Evolutionary conservation across 805 yeast species (phyloP), one percentile per base, ranked within the genome.

Genomic region (Candida stauntonica): DNA sequence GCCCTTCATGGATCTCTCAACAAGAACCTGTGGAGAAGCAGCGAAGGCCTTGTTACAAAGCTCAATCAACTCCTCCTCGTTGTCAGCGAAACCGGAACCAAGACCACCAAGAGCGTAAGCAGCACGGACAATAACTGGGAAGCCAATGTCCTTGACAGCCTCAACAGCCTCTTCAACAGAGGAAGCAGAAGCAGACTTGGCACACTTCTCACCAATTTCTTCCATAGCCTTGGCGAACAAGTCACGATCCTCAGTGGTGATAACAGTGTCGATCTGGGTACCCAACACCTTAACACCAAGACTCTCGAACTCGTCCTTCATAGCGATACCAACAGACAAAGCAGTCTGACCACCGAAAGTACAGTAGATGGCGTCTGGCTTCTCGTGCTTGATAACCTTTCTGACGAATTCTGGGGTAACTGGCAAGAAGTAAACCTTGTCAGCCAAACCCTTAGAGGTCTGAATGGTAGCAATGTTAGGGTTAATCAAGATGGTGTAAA

Each of bases 321-420:
- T 75, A 52, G 81, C 79, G 50, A 93, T 89, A 75, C 99, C 99
- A 43, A 93, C 99, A 55, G 84, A 81, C 56, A 93, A 74, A 28
- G 97, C 99, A 31, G 99, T 93, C 71, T 93, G 99, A 58, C 99
- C 99, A 72, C 99, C 99, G 59, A 93, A 93, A 15, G 99, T 93
- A 60, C 86, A 84, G 68, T 87, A 89, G 52, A 93, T 91, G 49
- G 97, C 95, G 62, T 93, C 99, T 20, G 99, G 99, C 53, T 86
- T 81, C 70, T 93, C 99, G 63, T 86, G 84, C 61, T 85, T 72
- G 59, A 93, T 93, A 51, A 93, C 96, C 61, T 93, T 89, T 55
- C 98, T 79, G 42, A 93, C 97, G 55, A 89, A 93, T 48, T 93
- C 99, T 14, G 98, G 81, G 48, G 85, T 93, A 33, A 93, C 99